Evolutionary conservation across 73 alveolate genomes (phyloP), one percentile per base, ranked within the genome.

Genomic region (Paramecium tetraurelia): DNA sequence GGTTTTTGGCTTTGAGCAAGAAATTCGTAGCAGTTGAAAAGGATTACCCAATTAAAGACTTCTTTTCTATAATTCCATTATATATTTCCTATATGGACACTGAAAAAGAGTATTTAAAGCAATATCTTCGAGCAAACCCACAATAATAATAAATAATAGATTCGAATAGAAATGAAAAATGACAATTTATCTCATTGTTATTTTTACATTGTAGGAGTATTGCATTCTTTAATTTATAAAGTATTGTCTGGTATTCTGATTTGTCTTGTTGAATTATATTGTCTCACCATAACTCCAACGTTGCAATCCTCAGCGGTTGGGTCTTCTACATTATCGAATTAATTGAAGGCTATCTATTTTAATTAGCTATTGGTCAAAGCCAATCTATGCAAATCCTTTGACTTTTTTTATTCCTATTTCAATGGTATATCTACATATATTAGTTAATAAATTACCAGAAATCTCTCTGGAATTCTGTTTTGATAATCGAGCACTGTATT

Each of bases 221-320:
- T 63, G 9, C 84, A 63, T 63, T 63, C 84, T 33, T 63, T 63
- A 31, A 63, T 63, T 63, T 63, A 27, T 63, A 63, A 27, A 27
- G 84, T 31, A 63, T 33, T 63, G 31, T 63, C 84, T 12, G 84
- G 84, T 31, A 63, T 63, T 63, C 84, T 63, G 9, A 63, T 63
- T 63, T 63, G 12, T 80, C 90, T 80, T 4, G 90, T 44, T 20
- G 90, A 80, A 80, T 48, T 80, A 44, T 80, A 80, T 24, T 31
- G 5, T 80, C 57, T 41, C 2, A 80, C 72, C 71, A 80, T 18
- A 18, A 20, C 21, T 18, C 76, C 70, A 9, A 80, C 71, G 14
- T 80, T 27, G 6, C 76, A 44, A 8, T 41, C 31, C 33, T 80
- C 90, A 44, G 57, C 75, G 2, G 90, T 33, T 27, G 43, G 48